phyloP scores from a whole-genome alignment of 768 basidiomycete genomes.

The Rhizopogon vulgaris region DNA sequence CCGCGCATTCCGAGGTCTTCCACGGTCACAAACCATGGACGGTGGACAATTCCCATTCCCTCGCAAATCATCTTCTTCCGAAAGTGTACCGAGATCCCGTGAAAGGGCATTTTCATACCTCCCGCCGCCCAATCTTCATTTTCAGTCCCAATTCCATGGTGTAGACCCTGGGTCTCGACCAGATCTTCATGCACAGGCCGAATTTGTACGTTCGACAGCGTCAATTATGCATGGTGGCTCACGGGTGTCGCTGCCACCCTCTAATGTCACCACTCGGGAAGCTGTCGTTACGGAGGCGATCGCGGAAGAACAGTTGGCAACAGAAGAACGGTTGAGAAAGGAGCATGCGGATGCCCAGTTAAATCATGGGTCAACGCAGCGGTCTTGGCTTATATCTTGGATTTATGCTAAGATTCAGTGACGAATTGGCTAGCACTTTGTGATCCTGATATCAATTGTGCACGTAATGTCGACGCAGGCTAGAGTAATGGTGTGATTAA shows the following conservation, averaged over 20 bases:
- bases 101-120: constrained; percentile 6
- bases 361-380: constrained; percentile 32
- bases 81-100: background rate
- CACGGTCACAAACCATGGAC: constrained; percentile 4
- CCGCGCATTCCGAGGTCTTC: background rate
- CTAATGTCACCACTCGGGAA: constrained; percentile 45
- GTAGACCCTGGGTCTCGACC: constrained; percentile 35
- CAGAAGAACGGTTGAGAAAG: constrained; percentile 44
- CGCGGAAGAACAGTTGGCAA: constrained; percentile 60
- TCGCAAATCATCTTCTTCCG: background rate
- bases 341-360: constrained; percentile 49
- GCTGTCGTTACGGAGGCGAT: constrained; percentile 66
- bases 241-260: constrained; percentile 19
- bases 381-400: constrained; percentile 61
- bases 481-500: no score
- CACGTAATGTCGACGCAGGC: no score
- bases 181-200: constrained; percentile 40
- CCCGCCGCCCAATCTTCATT: constrained; percentile 1
- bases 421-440: background rate
- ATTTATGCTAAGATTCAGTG: constrained; percentile 39
- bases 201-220: constrained; percentile 23
- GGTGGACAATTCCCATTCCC: background rate
- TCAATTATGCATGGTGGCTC: constrained; percentile 10
- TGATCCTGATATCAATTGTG: no score
- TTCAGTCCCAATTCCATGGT: constrained; percentile 1